Conservation (phyloP, 371 early-diverging fungal species). For the Mucor velutinosus region DNA sequence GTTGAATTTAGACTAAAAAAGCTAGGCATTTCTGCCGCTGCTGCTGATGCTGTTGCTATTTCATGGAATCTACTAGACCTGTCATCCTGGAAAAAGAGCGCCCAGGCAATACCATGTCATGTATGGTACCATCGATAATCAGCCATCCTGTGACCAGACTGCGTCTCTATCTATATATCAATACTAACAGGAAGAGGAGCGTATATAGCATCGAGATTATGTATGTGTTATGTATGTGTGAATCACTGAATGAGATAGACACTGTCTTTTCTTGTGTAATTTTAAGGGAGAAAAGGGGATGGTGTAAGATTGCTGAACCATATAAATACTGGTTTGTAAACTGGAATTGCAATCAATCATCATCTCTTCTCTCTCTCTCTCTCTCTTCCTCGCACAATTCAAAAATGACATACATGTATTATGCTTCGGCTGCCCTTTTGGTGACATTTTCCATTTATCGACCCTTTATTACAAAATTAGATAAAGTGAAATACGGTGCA, state of each 20-base stretch:
- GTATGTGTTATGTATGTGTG: not conserved
- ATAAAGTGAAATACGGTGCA: constrained; percentile 34
- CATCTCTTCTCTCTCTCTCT: not conserved
- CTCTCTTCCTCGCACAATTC: not conserved
- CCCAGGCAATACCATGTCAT: not conserved
- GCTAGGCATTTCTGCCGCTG: not conserved
- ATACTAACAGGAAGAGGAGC: not conserved
- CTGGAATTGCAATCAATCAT: not conserved
- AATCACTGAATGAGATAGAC: not conserved
- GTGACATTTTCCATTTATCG: constrained; percentile 33
- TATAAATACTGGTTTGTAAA: constrained; percentile 1
- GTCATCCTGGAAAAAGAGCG: not conserved
- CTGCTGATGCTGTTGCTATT: not conserved
- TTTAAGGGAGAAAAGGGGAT: not conserved
- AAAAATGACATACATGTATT: constrained; percentile 33
- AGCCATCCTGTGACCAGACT: not conserved
- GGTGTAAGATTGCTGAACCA: not conserved
- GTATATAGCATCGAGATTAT: not conserved
- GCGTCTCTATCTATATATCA: not conserved
- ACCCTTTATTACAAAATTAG: constrained; percentile 46
- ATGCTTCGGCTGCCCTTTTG: constrained; percentile 37
- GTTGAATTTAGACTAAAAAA: not conserved
- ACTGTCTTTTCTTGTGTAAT: constrained; percentile 2
- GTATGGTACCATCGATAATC: not conserved
- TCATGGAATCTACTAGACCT: not conserved